These are phyloP conservation scores for Nakazawaea wyomingensis DNA, from an alignment of 805 yeast genomes.

Conservation along the genomic window DNA sequence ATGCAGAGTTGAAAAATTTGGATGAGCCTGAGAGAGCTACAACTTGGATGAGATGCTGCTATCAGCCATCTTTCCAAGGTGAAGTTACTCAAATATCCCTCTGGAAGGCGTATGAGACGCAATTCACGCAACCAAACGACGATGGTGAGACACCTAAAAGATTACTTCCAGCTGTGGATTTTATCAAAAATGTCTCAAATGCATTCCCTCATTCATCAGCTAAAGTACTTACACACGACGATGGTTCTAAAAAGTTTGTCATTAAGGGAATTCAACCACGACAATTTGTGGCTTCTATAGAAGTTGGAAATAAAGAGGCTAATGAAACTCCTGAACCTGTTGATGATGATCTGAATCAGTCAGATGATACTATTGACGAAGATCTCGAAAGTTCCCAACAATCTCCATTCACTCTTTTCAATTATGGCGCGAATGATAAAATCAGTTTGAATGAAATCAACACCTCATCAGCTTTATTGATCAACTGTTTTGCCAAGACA, in stretches of 20 bases:
- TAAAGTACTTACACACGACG: slow-evolving; percentile 72
- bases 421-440: slow-evolving; percentile 28
- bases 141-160: slow-evolving; percentile 45
- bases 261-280: slow-evolving; percentile 95
- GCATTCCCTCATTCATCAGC: slow-evolving; percentile 90
- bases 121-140: slow-evolving; percentile 49
- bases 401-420: slow-evolving; percentile 24
- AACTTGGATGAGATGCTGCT: slow-evolving; percentile 89
- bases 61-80: slow-evolving; percentile 68
- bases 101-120: slow-evolving; percentile 92
- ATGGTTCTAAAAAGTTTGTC: slow-evolving; percentile 73
- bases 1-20: slow-evolving; percentile 54
- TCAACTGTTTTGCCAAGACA: slow-evolving; percentile 29
- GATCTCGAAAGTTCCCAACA: slow-evolving; percentile 21
- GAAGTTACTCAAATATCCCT: slow-evolving; percentile 93
- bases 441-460: slow-evolving; percentile 34
- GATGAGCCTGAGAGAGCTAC: slow-evolving; percentile 90
- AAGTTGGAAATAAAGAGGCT: slow-evolving; percentile 35
- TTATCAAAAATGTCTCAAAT: slow-evolving; percentile 86
- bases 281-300: slow-evolving; percentile 43
- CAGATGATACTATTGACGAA: slow-evolving; percentile 14
- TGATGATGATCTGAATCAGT: slow-evolving; percentile 14
- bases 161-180: slow-evolving; percentile 90
- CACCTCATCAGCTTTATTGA: slow-evolving; percentile 30
- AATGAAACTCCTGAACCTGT: slow-evolving; percentile 8